A percentile compares a stretch with the other conserved stretches of the same genome.
Evolutionary conservation across 331 rosid species (phyloP).

Genomic region (Saraca asoca): DNA sequence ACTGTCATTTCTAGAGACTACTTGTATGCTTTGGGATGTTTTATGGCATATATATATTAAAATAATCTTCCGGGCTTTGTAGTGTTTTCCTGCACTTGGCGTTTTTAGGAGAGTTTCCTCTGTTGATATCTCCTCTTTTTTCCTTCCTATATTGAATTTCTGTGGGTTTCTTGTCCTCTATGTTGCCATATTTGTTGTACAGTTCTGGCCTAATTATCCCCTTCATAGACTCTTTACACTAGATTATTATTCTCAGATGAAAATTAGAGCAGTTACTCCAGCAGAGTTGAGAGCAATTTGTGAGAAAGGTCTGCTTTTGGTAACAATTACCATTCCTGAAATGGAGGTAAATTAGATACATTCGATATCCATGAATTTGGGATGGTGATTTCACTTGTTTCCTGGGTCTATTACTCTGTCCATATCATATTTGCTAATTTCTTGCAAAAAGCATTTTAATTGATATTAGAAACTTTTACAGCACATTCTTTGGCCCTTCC

Average conservation of each 20-base stretch:
- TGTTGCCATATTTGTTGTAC: constrained; percentile 16
- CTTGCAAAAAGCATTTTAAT: background rate
- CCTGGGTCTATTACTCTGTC: constrained; percentile 10
- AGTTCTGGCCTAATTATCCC: constrained; percentile 15
- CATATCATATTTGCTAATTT: constrained; percentile 7
- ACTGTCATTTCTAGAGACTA: background rate
- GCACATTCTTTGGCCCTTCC: constrained; percentile 98
- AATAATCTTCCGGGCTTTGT: constrained; percentile 19
- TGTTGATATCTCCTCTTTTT: constrained; percentile 17
- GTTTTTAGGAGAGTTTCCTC: constrained; percentile 1
- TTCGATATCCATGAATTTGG: constrained; percentile 14
- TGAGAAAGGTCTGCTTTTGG: constrained; percentile 89
- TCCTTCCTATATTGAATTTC: no score
- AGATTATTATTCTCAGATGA: constrained; percentile 54
- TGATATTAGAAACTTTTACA: constrained; percentile 44
- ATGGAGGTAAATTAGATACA: constrained; percentile 76
- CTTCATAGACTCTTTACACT: constrained; percentile 25
- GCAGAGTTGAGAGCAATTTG: constrained; percentile 78
- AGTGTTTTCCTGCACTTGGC: background rate
- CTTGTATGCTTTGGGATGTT: constrained; percentile 12
- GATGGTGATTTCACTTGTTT: constrained; percentile 26
- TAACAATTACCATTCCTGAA: constrained; percentile 95
- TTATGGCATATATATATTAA: no score
- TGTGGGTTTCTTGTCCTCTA: no score
- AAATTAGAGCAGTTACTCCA: constrained; percentile 63